Evolutionary conservation across 116 monocot species (phyloP).

Genomic region (Zostera marina): DNA sequence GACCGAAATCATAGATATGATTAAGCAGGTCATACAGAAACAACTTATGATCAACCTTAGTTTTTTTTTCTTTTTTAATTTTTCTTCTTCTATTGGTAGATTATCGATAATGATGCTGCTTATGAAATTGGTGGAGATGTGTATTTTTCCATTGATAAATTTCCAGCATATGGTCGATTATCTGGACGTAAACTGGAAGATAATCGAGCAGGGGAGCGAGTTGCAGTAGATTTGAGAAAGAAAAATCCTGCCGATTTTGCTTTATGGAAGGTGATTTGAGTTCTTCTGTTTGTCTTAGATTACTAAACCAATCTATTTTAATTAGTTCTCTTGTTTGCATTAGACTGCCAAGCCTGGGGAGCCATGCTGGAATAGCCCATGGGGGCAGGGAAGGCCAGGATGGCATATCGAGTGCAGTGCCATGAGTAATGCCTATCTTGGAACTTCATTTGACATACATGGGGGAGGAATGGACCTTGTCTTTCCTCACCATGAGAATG

Average conservation of each 20-base stretch:
- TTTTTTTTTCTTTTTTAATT: not conserved
- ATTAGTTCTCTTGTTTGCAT: not conserved
- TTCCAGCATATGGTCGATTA: constrained; percentile 71
- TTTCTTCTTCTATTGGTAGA: constrained; percentile 26
- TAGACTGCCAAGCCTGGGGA: constrained; percentile 90
- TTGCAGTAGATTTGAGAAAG: constrained; percentile 81
- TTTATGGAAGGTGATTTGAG: constrained; percentile 73
- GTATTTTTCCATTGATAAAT: constrained; percentile 89
- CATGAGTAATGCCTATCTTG: constrained; percentile 90
- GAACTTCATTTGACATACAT: constrained; percentile 91
- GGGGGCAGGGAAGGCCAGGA: constrained; percentile 96
- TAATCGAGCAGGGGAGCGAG: constrained; percentile 81
- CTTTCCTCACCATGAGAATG: constrained; percentile 99
- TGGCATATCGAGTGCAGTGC: constrained; percentile 99
- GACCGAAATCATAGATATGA: constrained; percentile 84
- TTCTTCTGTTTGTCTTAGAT: not conserved
- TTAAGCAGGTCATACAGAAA: constrained; percentile 50
- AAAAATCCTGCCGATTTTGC: constrained; percentile 97
- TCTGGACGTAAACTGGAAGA: constrained; percentile 88
- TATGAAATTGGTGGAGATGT: constrained; percentile 77
- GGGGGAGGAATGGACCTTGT: constrained; percentile 95
- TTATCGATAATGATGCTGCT: constrained; percentile 78
- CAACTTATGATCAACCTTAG: not conserved
- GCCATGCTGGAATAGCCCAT: constrained; percentile 91
- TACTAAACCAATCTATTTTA: not conserved